These are phyloP conservation scores for Sphagnum tenellum DNA, from an alignment of 225 moss, liverwort and hornwort species.

Conservation along the genomic window DNA sequence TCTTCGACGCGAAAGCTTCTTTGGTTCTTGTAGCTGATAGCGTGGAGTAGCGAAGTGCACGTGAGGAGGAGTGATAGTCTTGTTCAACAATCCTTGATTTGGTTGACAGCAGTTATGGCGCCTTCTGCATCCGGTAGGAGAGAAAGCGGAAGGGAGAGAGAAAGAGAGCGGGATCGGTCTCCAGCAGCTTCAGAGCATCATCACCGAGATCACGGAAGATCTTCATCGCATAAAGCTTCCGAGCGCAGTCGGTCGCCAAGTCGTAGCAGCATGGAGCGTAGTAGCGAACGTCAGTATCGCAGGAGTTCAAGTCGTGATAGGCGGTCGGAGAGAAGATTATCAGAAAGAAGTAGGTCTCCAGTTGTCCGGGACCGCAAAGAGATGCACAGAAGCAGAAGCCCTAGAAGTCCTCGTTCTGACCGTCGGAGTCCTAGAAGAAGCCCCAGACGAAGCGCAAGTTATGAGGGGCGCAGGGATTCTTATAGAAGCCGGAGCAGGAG, in stretches of 20 bases:
- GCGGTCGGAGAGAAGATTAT: constrained; percentile 16
- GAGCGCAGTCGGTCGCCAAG: constrained; percentile 40
- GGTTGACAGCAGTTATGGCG: constrained; percentile 19
- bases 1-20: too few species aligned
- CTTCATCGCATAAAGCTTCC: constrained; percentile 19
- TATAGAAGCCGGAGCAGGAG: constrained; percentile 63
- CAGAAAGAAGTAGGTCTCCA: constrained; percentile 29
- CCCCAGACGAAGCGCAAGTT: constrained; percentile 35
- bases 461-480: constrained; percentile 19
- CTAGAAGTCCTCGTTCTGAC: constrained; percentile 42
- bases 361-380: constrained; percentile 28
- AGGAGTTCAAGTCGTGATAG: constrained; percentile 38
- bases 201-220: constrained; percentile 33
- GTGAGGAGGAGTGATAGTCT: too few species aligned
- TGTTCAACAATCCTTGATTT: too few species aligned
- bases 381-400: constrained; percentile 34
- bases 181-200: constrained; percentile 30
- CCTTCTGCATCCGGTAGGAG: constrained; percentile 30
- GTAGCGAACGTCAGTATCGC: constrained; percentile 30
- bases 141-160: constrained; percentile 18
- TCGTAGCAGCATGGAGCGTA: constrained; percentile 31
- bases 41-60: too few species aligned
- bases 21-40: too few species aligned
- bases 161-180: constrained; percentile 22
- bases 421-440: constrained; percentile 42